These are phyloP conservation scores for Emmonsia crescens DNA, from an alignment of 2,329 filamentous ascomycete genomes.

Conservation along the genomic window DNA sequence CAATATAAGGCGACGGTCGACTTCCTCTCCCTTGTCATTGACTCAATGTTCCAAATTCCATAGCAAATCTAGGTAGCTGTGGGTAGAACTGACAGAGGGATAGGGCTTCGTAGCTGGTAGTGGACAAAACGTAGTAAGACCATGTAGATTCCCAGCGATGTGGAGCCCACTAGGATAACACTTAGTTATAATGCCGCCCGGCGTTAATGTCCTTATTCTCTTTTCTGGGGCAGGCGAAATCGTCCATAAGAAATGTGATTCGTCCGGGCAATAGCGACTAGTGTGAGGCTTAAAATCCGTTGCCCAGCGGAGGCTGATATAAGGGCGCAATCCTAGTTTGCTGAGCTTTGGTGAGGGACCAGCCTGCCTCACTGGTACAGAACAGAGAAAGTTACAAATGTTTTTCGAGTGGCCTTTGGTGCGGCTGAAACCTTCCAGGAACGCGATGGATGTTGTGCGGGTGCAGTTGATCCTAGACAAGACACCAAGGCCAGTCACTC, in stretches of 20 bases:
- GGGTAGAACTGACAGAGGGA: not conserved
- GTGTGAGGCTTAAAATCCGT: not conserved
- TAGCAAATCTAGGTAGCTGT: not conserved
- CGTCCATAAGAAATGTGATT: not conserved
- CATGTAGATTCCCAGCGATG: not conserved
- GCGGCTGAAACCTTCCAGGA: not conserved
- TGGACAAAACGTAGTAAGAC: not conserved
- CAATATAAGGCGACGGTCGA: not conserved
- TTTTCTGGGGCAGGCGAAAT: not conserved
- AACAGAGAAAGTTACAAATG: not conserved
- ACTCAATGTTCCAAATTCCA: not conserved
- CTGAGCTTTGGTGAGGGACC: not conserved
- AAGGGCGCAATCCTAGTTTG: not conserved
- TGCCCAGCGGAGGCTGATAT: not conserved
- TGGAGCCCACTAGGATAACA: not conserved
- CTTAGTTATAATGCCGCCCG: not conserved
- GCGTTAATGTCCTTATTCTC: not conserved
- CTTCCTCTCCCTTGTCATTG: not conserved
- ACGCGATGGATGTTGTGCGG: not conserved
- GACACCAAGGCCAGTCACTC: not conserved
- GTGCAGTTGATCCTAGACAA: not conserved
- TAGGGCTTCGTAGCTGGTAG: not conserved
- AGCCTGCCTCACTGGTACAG: not conserved
- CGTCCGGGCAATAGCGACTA: not conserved
- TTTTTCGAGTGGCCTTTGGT: not conserved